A percentile compares a stretch with the other conserved stretches of the same genome.
phyloP scores from a whole-genome alignment of 495 filamentous ascomycete genomes.

The Cladorrhinum samala region DNA sequence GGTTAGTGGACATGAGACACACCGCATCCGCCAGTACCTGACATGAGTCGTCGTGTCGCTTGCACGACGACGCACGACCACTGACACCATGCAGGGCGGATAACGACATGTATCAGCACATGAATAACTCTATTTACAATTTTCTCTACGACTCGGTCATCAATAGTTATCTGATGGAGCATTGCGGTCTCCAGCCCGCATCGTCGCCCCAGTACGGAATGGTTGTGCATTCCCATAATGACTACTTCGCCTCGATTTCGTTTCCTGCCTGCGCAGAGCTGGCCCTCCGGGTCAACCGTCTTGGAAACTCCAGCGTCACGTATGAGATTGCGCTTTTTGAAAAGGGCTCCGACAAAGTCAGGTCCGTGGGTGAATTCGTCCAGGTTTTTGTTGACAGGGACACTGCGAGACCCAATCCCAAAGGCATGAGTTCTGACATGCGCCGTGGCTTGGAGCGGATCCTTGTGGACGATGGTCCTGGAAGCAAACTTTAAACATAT shows the following conservation, averaged over 20 bases:
- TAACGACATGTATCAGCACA: conserved; percentile 92
- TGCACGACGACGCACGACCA: not conserved
- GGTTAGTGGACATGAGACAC: conserved; percentile 44
- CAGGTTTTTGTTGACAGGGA: conserved; percentile 84
- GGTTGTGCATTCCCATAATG: conserved; percentile 74
- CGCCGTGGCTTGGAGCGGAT: conserved; percentile 48
- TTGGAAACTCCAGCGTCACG: conserved; percentile 82
- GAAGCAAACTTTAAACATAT: conserved; percentile 15
- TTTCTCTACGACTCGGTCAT: conserved; percentile 81
- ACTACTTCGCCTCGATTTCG: conserved; percentile 77
- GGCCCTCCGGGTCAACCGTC: conserved; percentile 71
- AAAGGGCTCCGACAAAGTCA: conserved; percentile 63
- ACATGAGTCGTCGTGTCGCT: not conserved
- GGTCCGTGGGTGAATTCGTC: conserved; percentile 78
- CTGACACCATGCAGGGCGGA: conserved; percentile 56
- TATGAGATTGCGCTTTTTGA: conserved; percentile 91
- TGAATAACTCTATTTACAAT: conserved; percentile 80
- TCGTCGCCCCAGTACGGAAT: conserved; percentile 66
- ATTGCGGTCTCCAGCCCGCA: conserved; percentile 69
- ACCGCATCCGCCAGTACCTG: not conserved
- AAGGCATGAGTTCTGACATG: conserved; percentile 53
- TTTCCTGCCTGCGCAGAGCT: conserved; percentile 81
- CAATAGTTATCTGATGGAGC: conserved; percentile 79
- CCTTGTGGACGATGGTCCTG: not conserved
- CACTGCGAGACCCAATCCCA: conserved; percentile 55